A percentile compares a stretch with the other conserved stretches of the same genome.
Conservation (phyloP, 352 stramenopile genomes). For the Phytophthora crassamura region DNA sequence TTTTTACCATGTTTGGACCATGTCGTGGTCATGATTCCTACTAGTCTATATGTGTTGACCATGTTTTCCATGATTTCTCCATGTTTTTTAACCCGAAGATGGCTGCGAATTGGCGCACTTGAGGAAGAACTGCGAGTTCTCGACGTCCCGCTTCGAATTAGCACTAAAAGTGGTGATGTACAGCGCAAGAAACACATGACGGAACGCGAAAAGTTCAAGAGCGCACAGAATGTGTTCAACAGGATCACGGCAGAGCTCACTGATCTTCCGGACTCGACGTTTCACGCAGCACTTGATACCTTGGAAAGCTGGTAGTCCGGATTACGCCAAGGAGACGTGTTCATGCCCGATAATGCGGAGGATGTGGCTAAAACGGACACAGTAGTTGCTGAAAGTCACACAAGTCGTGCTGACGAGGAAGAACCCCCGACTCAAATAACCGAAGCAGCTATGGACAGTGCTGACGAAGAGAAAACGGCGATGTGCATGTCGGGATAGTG, state of each 20-base stretch:
- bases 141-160: slow-evolving; percentile 1
- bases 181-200: slow-evolving; percentile 1
- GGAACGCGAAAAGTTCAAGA: slow-evolving; percentile 12
- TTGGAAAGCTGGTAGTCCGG: neutral
- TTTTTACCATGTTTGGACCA: neutral
- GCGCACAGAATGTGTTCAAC: slow-evolving; percentile 4
- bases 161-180: neutral
- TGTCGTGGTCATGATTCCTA: neutral
- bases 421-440: too few relatives aligned
- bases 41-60: neutral
- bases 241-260: neutral
- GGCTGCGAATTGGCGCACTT: neutral
- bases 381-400: too few relatives aligned
- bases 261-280: neutral
- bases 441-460: too few relatives aligned
- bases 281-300: neutral
- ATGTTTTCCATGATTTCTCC: slow-evolving; percentile 5
- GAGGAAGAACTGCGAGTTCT: neutral
- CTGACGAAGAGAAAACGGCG: too few relatives aligned
- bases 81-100: slow-evolving; percentile 4
- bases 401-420: too few relatives aligned
- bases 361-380: too few relatives aligned
- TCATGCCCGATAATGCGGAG: too few relatives aligned
- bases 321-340: neutral
- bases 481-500: too few relatives aligned